Conservation (phyloP, 2,329 filamentous ascomycete species). For the Teratosphaeria nubilosa region DNA sequence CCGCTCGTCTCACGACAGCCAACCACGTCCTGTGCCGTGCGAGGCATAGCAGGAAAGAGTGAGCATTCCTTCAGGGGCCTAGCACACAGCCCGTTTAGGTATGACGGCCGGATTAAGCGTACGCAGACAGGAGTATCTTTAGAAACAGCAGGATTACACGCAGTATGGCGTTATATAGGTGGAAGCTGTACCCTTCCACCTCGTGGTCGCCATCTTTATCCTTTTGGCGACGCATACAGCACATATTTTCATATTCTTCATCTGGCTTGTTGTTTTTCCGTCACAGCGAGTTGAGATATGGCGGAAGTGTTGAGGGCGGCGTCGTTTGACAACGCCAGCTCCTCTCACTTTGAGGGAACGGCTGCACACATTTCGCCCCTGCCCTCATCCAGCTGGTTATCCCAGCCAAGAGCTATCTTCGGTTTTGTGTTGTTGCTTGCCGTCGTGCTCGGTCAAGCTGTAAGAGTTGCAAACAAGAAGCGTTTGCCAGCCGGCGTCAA, state of each 20-base stretch:
- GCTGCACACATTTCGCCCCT: not conserved
- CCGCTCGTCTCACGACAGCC: not conserved
- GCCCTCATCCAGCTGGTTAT: not conserved
- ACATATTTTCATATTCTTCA: not conserved
- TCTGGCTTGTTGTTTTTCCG: not conserved
- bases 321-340: not conserved
- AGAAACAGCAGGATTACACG: not conserved
- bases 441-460: not conserved
- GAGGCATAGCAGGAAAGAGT: not conserved
- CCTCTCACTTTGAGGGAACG: not conserved
- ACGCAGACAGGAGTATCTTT: not conserved
- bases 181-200: not conserved
- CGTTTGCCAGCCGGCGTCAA: slow-evolving; percentile 15
- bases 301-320: not conserved
- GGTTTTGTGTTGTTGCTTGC: not conserved
- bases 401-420: not conserved
- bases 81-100: not conserved
- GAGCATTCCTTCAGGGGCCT: not conserved
- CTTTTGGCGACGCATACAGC: not conserved
- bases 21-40: not conserved
- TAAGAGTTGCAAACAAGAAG: slow-evolving; percentile 3
- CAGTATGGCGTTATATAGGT: not conserved
- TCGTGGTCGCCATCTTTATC: not conserved
- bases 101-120: not conserved
- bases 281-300: not conserved